A percentile compares a stretch with the other conserved stretches of the same genome.
These are phyloP conservation scores for Phytophthora sansomeana DNA, from an alignment of 352 stramenopile species.

Conservation along the genomic window DNA sequence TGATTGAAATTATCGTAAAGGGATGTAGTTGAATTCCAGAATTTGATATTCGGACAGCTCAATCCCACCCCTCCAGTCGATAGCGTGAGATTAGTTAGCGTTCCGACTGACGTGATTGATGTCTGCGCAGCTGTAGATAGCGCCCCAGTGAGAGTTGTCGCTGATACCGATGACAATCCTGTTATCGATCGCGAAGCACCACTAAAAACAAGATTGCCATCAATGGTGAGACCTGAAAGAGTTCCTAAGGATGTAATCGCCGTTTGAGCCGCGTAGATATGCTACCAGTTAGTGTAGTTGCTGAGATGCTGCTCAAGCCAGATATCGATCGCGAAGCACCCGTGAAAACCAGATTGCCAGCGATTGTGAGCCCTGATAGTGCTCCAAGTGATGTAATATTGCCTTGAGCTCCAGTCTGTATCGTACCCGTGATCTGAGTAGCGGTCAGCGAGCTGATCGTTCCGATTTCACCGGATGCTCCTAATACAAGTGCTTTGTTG, in stretches of 20 bases:
- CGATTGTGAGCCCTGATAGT: background rate
- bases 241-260: too few species aligned
- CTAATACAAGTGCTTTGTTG: background rate
- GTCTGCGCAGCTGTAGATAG: background rate
- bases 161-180: too few species aligned
- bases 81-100: conserved; percentile 2
- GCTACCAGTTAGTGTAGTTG: background rate
- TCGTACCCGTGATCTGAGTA: background rate
- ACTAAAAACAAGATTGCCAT: too few species aligned
- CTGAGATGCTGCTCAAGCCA: background rate
- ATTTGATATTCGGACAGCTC: too few species aligned
- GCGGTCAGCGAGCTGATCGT: conserved; percentile 6
- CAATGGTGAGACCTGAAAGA: too few species aligned
- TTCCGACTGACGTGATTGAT: conserved; percentile 1
- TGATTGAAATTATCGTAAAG: too few species aligned
- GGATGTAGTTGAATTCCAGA: background rate
- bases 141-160: too few species aligned
- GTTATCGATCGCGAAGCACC: too few species aligned
- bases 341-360: background rate
- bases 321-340: background rate
- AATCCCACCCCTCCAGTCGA: too few species aligned
- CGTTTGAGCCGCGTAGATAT: too few species aligned
- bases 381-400: conserved; percentile 6
- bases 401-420: background rate
- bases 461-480: background rate